Conservation (phyloP, 352 stramenopile species). For the Thalassiosira pacifica region DNA sequence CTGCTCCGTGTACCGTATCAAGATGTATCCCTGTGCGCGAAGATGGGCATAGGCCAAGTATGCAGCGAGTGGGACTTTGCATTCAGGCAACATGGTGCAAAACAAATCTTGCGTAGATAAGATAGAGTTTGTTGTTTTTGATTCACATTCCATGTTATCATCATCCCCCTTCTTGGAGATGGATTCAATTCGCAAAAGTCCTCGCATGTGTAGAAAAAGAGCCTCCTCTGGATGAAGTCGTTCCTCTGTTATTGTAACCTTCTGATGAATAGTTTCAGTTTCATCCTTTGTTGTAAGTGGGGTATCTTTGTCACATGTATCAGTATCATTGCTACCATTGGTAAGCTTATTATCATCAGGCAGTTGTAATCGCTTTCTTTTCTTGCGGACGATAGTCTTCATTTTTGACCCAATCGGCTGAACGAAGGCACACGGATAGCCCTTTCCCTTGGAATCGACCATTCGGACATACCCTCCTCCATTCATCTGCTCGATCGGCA, state of each 20-base stretch:
- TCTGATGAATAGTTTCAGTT: constrained; percentile 5
- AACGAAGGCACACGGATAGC: constrained; percentile 71
- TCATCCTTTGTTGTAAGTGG: not conserved
- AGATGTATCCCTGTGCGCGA: constrained; percentile 77
- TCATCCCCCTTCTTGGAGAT: too few relatives aligned
- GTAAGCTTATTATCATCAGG: not conserved
- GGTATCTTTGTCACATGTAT: not conserved
- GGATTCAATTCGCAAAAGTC: constrained; percentile 66
- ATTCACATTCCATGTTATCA: not conserved
- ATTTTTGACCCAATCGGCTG: constrained; percentile 39
- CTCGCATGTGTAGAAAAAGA: constrained; percentile 78
- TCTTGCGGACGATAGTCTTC: constrained; percentile 21
- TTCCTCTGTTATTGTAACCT: constrained; percentile 50
- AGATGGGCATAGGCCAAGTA: constrained; percentile 85
- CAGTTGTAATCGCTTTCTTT: constrained; percentile 37
- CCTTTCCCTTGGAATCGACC: constrained; percentile 67
- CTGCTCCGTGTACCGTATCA: constrained; percentile 69
- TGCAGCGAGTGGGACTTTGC: constrained; percentile 61
- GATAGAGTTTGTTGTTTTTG: not conserved
- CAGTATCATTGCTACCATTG: not conserved
- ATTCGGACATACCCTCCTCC: constrained; percentile 46
- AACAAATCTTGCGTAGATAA: constrained; percentile 62
- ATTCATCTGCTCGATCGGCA: not conserved
- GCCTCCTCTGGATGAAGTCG: constrained; percentile 84
- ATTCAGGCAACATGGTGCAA: constrained; percentile 61